Percentiles rank a stretch among this genome's conserved stretches.
Conservation (phyloP, 2,329 filamentous ascomycete genomes). For the Colletotrichum destructivum region DNA sequence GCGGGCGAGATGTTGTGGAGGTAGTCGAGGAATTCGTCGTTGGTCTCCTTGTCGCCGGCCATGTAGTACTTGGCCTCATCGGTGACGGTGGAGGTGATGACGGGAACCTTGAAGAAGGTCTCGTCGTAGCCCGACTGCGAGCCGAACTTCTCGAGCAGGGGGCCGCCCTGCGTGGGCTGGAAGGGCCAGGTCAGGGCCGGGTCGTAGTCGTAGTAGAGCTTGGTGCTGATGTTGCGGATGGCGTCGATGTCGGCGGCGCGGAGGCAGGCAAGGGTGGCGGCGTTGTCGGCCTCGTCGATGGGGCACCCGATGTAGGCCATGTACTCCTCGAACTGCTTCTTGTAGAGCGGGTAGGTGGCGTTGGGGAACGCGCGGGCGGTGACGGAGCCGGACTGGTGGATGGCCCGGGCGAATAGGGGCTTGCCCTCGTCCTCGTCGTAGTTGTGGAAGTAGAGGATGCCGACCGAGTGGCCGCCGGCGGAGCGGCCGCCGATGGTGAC, state of each 20-base stretch:
- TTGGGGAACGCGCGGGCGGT: constrained; percentile 53
- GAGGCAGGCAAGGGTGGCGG: constrained; percentile 69
- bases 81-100: constrained; percentile 55
- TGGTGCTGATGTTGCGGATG: constrained; percentile 72
- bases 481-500: constrained; percentile 78
- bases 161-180: constrained; percentile 62
- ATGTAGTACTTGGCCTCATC: constrained; percentile 55
- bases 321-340: constrained; percentile 66
- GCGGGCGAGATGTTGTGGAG: constrained; percentile 53
- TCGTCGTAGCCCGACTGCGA: constrained; percentile 57
- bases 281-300: constrained; percentile 59
- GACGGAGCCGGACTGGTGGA: constrained; percentile 74
- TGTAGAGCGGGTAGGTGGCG: constrained; percentile 60
- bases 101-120: constrained; percentile 55
- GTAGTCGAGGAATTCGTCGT: constrained; percentile 54
- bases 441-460: constrained; percentile 74
- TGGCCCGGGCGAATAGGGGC: constrained; percentile 74
- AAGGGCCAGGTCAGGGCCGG: constrained; percentile 72
- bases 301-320: constrained; percentile 69
- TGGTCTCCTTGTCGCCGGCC: constrained; percentile 52
- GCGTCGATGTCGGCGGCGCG: constrained; percentile 64
- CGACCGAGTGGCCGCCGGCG: constrained; percentile 72
- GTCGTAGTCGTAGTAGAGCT: constrained; percentile 68
- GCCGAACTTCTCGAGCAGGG: constrained; percentile 62
- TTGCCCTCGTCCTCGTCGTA: constrained; percentile 72